These are phyloP conservation scores for Halophytophthora batemanensis DNA, from an alignment of 352 stramenopile species.

Conservation along the genomic window DNA sequence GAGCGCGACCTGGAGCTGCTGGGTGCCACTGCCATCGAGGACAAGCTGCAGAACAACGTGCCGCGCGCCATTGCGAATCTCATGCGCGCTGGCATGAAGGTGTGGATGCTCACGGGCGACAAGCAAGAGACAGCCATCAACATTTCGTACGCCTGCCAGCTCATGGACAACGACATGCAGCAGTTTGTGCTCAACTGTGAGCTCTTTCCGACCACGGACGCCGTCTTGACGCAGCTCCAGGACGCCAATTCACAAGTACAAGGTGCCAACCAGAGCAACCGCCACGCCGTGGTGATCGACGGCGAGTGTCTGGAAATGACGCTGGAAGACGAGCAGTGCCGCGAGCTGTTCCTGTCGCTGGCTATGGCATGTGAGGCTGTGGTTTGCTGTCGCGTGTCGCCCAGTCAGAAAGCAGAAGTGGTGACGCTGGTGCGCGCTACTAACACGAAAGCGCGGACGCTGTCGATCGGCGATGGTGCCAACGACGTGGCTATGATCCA, in stretches of 20 bases:
- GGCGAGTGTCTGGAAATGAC: conserved; percentile 67
- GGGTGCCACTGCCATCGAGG: conserved; percentile 91
- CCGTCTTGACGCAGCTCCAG: conserved; percentile 31
- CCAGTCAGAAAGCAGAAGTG: conserved; percentile 79
- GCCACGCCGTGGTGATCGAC: conserved; percentile 67
- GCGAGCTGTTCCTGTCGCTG: conserved; percentile 61
- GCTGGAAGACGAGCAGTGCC: conserved; percentile 48
- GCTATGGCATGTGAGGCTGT: conserved; percentile 72
- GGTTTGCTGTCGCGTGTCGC: conserved; percentile 80
- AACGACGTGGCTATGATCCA: conserved; percentile 97
- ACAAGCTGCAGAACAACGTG: conserved; percentile 91
- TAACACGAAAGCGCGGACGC: conserved; percentile 59
- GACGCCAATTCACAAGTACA: conserved; percentile 32
- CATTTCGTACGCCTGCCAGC: conserved; percentile 88
- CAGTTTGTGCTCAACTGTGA: conserved; percentile 69
- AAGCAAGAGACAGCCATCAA: conserved; percentile 95
- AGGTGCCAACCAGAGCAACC: conserved; percentile 14
- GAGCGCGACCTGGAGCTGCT: conserved; percentile 81
- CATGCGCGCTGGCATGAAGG: conserved; percentile 83
- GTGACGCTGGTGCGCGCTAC: conserved; percentile 57
- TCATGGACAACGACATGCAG: conserved; percentile 88
- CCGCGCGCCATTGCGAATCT: conserved; percentile 85
- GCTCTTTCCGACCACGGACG: conserved; percentile 50
- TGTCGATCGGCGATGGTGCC: conserved; percentile 91
- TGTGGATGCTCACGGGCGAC: conserved; percentile 94